These are phyloP conservation scores for Botrytis sinoallii DNA, from an alignment of 2,329 filamentous ascomycete species.

Conservation along the genomic window DNA sequence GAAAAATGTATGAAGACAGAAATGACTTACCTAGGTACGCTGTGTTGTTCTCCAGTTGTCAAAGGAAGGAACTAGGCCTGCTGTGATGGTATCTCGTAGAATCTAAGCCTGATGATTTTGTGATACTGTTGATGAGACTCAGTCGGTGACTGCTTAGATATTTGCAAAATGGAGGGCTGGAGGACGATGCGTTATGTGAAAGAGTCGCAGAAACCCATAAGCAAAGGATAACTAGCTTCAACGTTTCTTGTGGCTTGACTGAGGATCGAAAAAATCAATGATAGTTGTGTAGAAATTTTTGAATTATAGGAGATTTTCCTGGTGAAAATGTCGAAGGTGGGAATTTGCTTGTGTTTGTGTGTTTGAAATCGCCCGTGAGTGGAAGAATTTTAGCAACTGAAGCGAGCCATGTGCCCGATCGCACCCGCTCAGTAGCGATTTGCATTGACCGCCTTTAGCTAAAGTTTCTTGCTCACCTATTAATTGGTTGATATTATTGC, in stretches of 20 bases:
- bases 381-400: not conserved
- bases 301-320: too few relatives aligned
- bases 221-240: not conserved
- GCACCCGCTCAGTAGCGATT: not conserved
- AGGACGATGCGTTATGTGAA: not conserved
- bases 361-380: not conserved
- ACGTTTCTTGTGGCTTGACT: not conserved
- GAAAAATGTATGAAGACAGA: not conserved
- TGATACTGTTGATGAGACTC: not conserved
- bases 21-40: not conserved
- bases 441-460: not conserved
- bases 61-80: not conserved
- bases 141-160: not conserved
- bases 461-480: not conserved
- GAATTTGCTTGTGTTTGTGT: slow-evolving; percentile 10
- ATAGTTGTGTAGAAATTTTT: not conserved
- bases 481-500: not conserved
- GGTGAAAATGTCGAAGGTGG: not conserved
- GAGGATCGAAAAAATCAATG: not conserved
- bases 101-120: not conserved
- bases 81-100: not conserved
- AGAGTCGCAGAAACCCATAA: not conserved
- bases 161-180: not conserved
- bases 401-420: not conserved
- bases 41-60: not conserved